phyloP scores from a whole-genome alignment of 805 yeast genomes.

The Saturnispora kantuleensis region DNA sequence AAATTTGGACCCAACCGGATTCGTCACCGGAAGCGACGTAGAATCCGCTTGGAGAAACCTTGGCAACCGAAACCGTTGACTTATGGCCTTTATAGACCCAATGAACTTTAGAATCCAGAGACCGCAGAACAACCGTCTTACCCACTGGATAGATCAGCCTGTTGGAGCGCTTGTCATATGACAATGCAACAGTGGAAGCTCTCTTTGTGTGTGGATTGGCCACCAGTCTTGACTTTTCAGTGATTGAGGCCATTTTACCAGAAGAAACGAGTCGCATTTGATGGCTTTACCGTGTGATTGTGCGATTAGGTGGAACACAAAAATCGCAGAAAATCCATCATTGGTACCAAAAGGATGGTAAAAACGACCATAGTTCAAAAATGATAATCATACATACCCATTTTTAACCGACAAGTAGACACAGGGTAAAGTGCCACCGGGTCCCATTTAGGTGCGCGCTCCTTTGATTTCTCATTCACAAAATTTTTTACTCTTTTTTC shows the following conservation, averaged over 20 bases:
- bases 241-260: constrained; percentile 14
- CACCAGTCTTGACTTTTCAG: constrained; percentile 35
- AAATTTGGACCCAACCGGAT: constrained; percentile 78
- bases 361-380: not conserved
- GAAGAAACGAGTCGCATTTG: not conserved
- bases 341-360: not conserved
- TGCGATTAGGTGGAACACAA: not conserved
- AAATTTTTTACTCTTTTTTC: not conserved
- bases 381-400: not conserved
- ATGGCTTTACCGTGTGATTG: not conserved
- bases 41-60: constrained; percentile 81
- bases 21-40: constrained; percentile 90
- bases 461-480: no score
- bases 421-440: no score
- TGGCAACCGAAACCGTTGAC: constrained; percentile 67
- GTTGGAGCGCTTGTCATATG: constrained; percentile 62
- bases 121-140: constrained; percentile 64
- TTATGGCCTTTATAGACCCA: constrained; percentile 55
- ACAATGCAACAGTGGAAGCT: constrained; percentile 59
- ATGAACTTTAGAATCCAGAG: constrained; percentile 44
- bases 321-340: not conserved
- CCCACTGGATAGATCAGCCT: constrained; percentile 77
- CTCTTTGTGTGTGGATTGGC: constrained; percentile 75
- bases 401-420: not conserved
- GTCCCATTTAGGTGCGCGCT: no score